Percentiles rank a stretch among this genome's conserved stretches.
phyloP scores from a whole-genome alignment of 1,284 basidiomycete species.

The Lentinula novae-zelandiae region DNA sequence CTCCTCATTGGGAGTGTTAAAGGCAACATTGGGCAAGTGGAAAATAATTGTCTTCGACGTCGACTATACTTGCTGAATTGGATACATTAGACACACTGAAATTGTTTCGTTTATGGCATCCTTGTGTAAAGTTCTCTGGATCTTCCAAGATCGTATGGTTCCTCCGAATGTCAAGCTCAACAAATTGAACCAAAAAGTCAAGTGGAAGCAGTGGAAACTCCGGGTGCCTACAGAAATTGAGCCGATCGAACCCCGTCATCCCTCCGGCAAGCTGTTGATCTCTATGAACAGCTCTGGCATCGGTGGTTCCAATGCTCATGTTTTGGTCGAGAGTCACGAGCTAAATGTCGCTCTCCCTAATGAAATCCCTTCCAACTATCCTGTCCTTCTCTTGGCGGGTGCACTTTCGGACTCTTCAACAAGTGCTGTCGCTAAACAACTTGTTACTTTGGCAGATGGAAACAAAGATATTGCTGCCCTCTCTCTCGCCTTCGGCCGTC shows the following conservation, averaged over 20 bases:
- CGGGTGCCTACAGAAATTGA: constrained; percentile 16
- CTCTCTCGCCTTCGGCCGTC: constrained; percentile 16
- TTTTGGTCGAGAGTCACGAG: constrained; percentile 15
- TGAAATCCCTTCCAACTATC: constrained; percentile 4
- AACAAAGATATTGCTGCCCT: constrained; percentile 6
- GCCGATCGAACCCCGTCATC: background rate
- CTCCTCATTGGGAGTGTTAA: constrained; percentile 35
- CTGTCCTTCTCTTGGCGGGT: constrained; percentile 25
- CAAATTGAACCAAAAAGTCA: constrained; percentile 32
- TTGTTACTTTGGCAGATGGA: constrained; percentile 1
- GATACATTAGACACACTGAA: constrained; percentile 34
- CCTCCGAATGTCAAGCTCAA: constrained; percentile 37
- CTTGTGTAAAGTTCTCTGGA: constrained; percentile 36
- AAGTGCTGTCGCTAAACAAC: constrained; percentile 16
- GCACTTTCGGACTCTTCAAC: constrained; percentile 26
- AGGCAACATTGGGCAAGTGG: constrained; percentile 34
- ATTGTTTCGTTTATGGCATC: constrained; percentile 38
- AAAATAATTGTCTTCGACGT: background rate
- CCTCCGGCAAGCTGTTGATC: constrained; percentile 10
- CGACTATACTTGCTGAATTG: background rate
- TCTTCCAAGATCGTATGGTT: constrained; percentile 31
- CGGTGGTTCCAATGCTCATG: constrained; percentile 11
- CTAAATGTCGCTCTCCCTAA: background rate
- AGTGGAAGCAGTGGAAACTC: constrained; percentile 30
- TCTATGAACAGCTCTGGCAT: constrained; percentile 14